Evolutionary conservation across 2,329 filamentous ascomycete species (phyloP).

Genomic region (Drechslera avenae): DNA sequence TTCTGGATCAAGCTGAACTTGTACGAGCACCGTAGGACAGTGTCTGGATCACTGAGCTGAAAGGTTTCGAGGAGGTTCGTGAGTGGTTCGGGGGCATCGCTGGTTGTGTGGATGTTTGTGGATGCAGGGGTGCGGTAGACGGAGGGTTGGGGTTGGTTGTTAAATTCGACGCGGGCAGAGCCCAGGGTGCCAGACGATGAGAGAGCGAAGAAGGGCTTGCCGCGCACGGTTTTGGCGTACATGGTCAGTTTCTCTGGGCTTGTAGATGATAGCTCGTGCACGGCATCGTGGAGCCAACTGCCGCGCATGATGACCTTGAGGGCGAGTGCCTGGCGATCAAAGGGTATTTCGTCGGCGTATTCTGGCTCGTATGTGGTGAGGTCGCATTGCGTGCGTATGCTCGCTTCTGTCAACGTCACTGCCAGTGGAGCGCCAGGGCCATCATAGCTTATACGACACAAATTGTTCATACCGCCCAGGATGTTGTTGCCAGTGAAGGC

Average conservation of each 20-base stretch:
- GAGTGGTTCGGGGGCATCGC: slow-evolving; percentile 4
- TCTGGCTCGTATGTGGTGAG: slow-evolving; percentile 81
- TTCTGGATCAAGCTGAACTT: slow-evolving; percentile 86
- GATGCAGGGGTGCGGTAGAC: slow-evolving; percentile 20
- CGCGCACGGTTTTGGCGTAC: slow-evolving; percentile 32
- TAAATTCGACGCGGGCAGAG: slow-evolving; percentile 65
- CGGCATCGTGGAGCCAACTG: slow-evolving; percentile 71
- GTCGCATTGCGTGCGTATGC: slow-evolving; percentile 75
- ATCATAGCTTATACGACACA: slow-evolving; percentile 81
- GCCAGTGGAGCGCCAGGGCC: slow-evolving; percentile 77
- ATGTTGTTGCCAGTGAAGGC: slow-evolving; percentile 79
- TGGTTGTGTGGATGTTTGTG: slow-evolving; percentile 16
- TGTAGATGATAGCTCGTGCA: slow-evolving; percentile 70
- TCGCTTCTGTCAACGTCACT: slow-evolving; percentile 83
- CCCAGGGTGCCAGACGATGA: slow-evolving; percentile 67
- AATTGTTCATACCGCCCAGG: slow-evolving; percentile 75
- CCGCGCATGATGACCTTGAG: slow-evolving; percentile 96
- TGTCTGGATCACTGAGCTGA: slow-evolving; percentile 54
- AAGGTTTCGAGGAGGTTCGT: slow-evolving; percentile 72
- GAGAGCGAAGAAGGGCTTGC: slow-evolving; percentile 72
- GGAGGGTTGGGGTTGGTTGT: slow-evolving; percentile 46
- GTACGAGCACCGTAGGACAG: slow-evolving; percentile 65
- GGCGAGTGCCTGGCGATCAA: slow-evolving; percentile 76
- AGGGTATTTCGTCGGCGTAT: slow-evolving; percentile 77
- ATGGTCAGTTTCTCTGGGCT: slow-evolving; percentile 75